Conservation (phyloP, 176 grass and related monocot species). For the Elymus sibiricus region DNA sequence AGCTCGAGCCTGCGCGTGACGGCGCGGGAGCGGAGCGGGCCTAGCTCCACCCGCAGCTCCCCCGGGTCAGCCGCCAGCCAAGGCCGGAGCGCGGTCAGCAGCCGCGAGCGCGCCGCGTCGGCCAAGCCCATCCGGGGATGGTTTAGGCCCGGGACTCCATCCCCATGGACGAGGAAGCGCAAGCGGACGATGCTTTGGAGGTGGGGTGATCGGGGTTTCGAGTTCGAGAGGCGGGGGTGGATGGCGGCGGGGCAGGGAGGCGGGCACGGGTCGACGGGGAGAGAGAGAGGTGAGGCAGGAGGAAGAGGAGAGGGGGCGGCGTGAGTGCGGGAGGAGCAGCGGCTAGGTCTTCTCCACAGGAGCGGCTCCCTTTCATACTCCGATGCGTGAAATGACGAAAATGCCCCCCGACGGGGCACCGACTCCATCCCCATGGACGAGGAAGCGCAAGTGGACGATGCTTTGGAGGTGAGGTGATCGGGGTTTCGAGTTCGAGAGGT, state of each 20-base stretch:
- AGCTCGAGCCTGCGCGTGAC: constrained; percentile 29
- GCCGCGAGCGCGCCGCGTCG: constrained; percentile 35
- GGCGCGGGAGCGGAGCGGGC: constrained; percentile 24
- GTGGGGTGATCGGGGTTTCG: background rate
- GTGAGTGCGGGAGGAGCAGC: no score
- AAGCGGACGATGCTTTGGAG: background rate
- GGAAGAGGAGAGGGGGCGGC: no score
- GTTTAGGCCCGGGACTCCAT: background rate
- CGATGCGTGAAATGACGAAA: no score
- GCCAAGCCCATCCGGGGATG: constrained; percentile 29
- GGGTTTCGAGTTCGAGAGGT: background rate
- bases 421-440: constrained; percentile 19
- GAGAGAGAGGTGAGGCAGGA: no score
- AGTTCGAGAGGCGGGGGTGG: background rate
- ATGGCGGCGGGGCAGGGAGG: no score
- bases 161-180: background rate
- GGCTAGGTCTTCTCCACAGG: no score
- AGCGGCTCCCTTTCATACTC: no score
- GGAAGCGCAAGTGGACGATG: background rate
- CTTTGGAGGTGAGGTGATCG: background rate
- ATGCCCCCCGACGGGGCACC: no score
- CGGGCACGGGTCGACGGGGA: no score
- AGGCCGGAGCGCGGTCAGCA: constrained; percentile 37
- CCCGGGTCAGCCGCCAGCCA: constrained; percentile 40
- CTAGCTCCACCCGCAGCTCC: constrained; percentile 29